These are phyloP conservation scores for Citrus inodora DNA, from an alignment of 345 rosid genomes.

Conservation along the genomic window DNA sequence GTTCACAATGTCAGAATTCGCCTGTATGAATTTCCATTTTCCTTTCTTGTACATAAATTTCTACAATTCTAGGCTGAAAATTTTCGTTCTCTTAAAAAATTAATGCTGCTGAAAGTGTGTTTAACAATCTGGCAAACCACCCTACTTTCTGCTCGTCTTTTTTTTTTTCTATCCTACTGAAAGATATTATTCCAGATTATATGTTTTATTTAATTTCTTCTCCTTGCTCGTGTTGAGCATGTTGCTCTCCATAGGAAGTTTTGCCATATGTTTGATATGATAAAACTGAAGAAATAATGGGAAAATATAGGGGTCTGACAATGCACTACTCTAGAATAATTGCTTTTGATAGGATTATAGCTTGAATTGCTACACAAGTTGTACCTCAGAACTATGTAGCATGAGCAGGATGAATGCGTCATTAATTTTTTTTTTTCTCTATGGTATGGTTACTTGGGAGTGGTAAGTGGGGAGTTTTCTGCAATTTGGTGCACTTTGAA, in stretches of 20 bases:
- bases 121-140: neutral
- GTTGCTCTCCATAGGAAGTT: neutral
- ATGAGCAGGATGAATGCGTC: neutral
- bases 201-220: neutral
- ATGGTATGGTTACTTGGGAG: neutral
- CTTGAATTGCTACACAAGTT: neutral
- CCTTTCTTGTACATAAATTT: neutral
- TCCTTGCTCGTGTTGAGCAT: neutral
- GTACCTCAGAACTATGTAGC: neutral
- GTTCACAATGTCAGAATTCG: neutral
- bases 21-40: neutral
- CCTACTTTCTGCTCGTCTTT: neutral
- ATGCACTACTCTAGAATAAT: neutral
- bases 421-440: too few species aligned
- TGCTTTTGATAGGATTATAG: conserved; percentile 1
- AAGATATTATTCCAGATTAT: neutral
- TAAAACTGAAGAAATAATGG: neutral
- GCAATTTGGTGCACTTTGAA: neutral
- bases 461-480: neutral
- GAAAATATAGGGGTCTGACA: neutral
- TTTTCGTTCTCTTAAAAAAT: neutral
- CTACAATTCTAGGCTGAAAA: neutral
- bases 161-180: neutral
- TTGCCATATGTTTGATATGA: neutral
- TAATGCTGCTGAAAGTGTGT: neutral